Evolutionary conservation across 768 basidiomycete genomes (phyloP), one percentile per base, ranked within the genome.

Genomic region (Suillus decipiens): DNA sequence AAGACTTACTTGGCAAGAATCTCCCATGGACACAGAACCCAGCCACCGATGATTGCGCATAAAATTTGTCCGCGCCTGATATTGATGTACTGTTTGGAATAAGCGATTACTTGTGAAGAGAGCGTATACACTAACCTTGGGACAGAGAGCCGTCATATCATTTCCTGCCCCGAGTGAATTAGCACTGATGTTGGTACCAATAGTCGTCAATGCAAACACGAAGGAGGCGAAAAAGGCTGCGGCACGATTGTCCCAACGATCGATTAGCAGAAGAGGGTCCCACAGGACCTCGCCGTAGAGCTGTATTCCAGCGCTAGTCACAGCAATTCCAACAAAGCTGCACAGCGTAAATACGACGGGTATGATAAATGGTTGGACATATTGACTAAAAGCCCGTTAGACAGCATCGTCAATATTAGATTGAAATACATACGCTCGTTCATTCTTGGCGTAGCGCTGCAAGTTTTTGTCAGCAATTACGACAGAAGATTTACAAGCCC

Each of bases 1-100:
- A 41, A 19, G 24, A 60, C 71, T 55, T 56, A 73, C 74, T 77
- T 80, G 5, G 81, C 80, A 39, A 95, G 77, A 59, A 95, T 93
- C 72, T 92, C 85, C 94, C 92, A 95, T 9, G 93, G 92, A 64
- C 84, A 86, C 14, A 93, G 78, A 0, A 82, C 86, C 94, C 94
- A 96, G 1, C 92, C 91, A 3, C 93, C 73, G 17, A 74, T 62
- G 22, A 73, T 12, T 19, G 73, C 67, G 57, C 73, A 72, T 5
- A 75, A 65, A 15, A 74, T 63, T 47, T 75, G 70, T 22, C 73
- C 69, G 36, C 72, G 70, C 48, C 65, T 74, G 45, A 74, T 75
- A 15, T 72, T 69, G 53, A 73, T 68, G 47, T 75, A 73, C 73
- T 75, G 24, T 45, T 31, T 5, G 12, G 15, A 43, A 19, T 31